Percentiles rank a stretch among this genome's conserved stretches.
phyloP scores from a whole-genome alignment of 1,284 basidiomycete genomes.

The Dichomitus squalens region DNA sequence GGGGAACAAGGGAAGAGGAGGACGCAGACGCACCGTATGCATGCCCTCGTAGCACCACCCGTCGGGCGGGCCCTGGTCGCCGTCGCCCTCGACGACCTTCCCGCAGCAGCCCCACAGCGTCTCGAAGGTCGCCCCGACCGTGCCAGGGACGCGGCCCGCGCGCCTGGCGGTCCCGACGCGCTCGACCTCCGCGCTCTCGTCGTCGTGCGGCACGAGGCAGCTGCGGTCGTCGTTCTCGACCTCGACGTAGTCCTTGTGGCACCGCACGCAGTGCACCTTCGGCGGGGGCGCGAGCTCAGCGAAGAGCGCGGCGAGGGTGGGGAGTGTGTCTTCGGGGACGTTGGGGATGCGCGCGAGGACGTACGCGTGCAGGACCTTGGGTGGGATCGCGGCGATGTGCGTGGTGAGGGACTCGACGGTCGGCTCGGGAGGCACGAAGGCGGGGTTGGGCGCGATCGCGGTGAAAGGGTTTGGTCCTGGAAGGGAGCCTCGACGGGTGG shows the following conservation, averaged over 20 bases:
- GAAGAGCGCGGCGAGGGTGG: constrained; percentile 57
- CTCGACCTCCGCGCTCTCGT: constrained; percentile 55
- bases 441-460: constrained; percentile 18
- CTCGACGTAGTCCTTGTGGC: constrained; percentile 55
- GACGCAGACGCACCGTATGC: constrained; percentile 59
- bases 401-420: constrained; percentile 48
- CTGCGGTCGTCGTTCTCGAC: constrained; percentile 40
- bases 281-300: constrained; percentile 62
- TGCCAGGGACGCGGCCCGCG: constrained; percentile 21
- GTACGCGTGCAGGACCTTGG: constrained; percentile 67
- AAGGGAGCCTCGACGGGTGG: constrained; percentile 22
- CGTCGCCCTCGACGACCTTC: constrained; percentile 68
- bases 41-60: constrained; percentile 83
- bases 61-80: constrained; percentile 78
- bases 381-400: constrained; percentile 60
- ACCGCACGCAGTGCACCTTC: constrained; percentile 68
- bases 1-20: neutral
- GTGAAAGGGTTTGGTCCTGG: constrained; percentile 3
- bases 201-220: constrained; percentile 54
- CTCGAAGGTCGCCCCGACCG: constrained; percentile 43
- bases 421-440: constrained; percentile 23
- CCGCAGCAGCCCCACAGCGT: constrained; percentile 73
- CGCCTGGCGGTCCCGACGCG: constrained; percentile 38
- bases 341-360: constrained; percentile 50
- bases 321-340: constrained; percentile 33